Evolutionary conservation across 2,329 filamentous ascomycete species (phyloP).

Genomic region (Penicillium sclerotigenum): DNA sequence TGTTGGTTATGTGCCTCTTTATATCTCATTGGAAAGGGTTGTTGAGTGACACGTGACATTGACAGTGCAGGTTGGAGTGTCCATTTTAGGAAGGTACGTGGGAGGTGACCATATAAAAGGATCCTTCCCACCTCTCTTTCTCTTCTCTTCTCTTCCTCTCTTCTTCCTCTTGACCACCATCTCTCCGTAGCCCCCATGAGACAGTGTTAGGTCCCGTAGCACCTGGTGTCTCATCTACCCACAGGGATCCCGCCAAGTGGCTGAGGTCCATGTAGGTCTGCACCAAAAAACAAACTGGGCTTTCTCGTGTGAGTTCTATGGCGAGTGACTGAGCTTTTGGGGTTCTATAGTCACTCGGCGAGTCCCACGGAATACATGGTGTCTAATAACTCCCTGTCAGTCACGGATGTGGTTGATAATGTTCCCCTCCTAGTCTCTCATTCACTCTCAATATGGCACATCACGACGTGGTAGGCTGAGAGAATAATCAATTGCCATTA

Average conservation of each 20-base stretch:
- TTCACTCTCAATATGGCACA: background rate
- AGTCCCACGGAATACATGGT: background rate
- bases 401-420: no score
- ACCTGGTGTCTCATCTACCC: no score
- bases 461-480: no score
- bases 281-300: background rate
- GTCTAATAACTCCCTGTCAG: no score
- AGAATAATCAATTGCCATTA: background rate
- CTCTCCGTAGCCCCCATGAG: background rate
- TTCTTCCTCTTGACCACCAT: background rate
- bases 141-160: background rate
- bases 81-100: background rate
- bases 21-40: background rate
- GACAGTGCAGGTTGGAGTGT: no score
- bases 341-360: background rate
- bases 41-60: no score
- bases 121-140: background rate
- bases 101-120: background rate
- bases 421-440: no score
- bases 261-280: background rate
- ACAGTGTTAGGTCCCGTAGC: background rate
- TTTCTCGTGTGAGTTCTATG: background rate
- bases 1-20: background rate
- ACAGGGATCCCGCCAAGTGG: no score
- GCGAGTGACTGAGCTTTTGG: background rate